Evolutionary conservation across 106 monocot genomes (phyloP).

Genomic region (Posidonia australis): DNA sequence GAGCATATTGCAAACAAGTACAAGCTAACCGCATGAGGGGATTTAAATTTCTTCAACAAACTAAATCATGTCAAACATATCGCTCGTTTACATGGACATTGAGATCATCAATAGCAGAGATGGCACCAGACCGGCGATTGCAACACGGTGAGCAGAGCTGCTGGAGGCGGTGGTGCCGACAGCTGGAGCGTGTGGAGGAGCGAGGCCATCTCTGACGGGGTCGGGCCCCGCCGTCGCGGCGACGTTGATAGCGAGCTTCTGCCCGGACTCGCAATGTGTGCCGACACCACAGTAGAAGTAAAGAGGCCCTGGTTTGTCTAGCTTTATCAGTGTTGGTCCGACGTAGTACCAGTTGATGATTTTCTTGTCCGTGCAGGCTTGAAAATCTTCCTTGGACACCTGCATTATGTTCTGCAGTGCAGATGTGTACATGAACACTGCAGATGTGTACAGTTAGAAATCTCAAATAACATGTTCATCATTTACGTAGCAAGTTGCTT

Average conservation of each 20-base stretch:
- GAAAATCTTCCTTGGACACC: conserved; percentile 47
- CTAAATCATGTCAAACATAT: no score
- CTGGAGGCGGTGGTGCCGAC: background rate
- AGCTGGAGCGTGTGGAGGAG: background rate
- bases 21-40: no score
- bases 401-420: conserved; percentile 46
- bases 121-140: background rate
- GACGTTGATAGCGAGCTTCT: conserved; percentile 68
- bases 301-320: conserved; percentile 42
- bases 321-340: conserved; percentile 40
- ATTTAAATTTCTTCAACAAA: no score
- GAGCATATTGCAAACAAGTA: no score
- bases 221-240: conserved; percentile 16
- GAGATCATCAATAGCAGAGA: no score
- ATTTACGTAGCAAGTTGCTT: no score
- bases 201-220: conserved; percentile 18
- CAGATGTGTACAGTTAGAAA: background rate
- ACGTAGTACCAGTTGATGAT: conserved; percentile 28
- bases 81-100: no score
- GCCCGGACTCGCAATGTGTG: conserved; percentile 56
- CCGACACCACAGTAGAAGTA: conserved; percentile 67
- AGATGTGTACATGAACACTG: conserved; percentile 56
- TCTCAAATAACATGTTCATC: no score
- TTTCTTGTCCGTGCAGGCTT: conserved; percentile 28
- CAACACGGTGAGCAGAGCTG: background rate